These are phyloP conservation scores for Catenaria anguillulae DNA, from an alignment of 371 early-diverging fungal species.

Conservation along the genomic window DNA sequence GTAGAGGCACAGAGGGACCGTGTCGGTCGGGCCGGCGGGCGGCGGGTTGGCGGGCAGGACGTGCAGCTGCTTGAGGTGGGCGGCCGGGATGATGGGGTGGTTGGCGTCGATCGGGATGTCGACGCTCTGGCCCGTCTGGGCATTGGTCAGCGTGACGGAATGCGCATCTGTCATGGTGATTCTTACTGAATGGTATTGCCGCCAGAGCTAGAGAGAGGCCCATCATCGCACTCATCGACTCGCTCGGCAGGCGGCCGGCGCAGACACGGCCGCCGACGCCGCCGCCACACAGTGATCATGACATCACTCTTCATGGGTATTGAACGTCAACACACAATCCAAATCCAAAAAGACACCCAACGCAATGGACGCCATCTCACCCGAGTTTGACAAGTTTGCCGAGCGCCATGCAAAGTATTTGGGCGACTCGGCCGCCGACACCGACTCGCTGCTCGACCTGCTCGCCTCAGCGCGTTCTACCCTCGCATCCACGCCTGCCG, in stretches of 20 bases:
- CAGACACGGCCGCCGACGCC: no score
- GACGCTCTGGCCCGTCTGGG: neutral
- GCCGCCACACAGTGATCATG: no score
- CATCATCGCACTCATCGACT: no score
- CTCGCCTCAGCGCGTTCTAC: neutral
- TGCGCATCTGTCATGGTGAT: no score
- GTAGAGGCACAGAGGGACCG: neutral
- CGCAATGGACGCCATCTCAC: constrained; percentile 4
- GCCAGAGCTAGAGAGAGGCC: no score
- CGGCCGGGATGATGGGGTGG: neutral
- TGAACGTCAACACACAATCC: no score
- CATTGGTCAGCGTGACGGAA: neutral
- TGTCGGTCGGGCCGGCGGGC: neutral
- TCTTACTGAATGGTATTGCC: no score
- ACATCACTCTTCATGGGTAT: no score
- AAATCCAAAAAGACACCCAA: no score
- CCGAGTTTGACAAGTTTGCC: constrained; percentile 6
- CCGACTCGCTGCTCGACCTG: neutral
- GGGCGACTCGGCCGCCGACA: neutral
- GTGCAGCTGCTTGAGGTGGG: neutral
- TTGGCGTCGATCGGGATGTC: neutral
- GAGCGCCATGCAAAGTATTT: no score
- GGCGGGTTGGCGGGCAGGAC: neutral
- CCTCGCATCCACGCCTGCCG: neutral
- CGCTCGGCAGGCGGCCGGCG: no score